phyloP scores from a whole-genome alignment of 2,329 filamentous ascomycete species.

The Ophiostoma tasmaniense region DNA sequence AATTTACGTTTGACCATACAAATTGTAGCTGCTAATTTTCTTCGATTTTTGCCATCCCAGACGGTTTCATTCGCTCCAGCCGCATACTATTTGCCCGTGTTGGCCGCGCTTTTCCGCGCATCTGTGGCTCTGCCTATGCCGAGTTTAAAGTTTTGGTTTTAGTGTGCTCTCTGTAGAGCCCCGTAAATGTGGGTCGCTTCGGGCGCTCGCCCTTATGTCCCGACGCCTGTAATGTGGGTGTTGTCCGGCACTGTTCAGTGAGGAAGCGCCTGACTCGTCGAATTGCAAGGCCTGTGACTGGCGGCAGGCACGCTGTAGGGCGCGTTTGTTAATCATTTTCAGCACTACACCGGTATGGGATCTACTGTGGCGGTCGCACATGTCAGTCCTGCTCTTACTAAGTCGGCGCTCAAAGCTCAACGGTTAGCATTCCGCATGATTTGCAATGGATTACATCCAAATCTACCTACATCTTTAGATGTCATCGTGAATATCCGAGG shows the following conservation, averaged over 20 bases:
- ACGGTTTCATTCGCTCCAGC: not conserved
- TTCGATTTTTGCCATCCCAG: not conserved
- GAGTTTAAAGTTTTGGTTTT: constrained; percentile 5
- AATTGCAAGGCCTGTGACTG: constrained; percentile 1
- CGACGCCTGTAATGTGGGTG: not conserved
- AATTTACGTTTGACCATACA: not conserved
- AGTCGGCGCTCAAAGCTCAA: not conserved
- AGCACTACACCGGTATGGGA: not conserved
- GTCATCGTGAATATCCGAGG: not conserved
- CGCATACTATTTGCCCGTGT: not conserved
- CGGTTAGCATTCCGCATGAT: not conserved
- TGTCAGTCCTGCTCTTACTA: not conserved
- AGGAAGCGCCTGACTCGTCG: not conserved
- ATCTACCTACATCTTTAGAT: not conserved
- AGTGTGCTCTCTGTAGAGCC: not conserved
- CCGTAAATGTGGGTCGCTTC: not conserved
- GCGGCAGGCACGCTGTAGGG: constrained; percentile 1
- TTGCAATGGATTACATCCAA: not conserved
- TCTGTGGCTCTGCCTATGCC: not conserved
- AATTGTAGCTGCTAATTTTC: not conserved
- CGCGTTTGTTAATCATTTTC: not conserved
- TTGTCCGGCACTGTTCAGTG: not conserved
- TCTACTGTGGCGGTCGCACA: not conserved
- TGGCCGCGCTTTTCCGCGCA: not conserved
- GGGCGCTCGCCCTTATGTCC: not conserved